These are phyloP conservation scores for Panicum miliaceum DNA, from an alignment of 176 grass and related monocot genomes.

Conservation along the genomic window DNA sequence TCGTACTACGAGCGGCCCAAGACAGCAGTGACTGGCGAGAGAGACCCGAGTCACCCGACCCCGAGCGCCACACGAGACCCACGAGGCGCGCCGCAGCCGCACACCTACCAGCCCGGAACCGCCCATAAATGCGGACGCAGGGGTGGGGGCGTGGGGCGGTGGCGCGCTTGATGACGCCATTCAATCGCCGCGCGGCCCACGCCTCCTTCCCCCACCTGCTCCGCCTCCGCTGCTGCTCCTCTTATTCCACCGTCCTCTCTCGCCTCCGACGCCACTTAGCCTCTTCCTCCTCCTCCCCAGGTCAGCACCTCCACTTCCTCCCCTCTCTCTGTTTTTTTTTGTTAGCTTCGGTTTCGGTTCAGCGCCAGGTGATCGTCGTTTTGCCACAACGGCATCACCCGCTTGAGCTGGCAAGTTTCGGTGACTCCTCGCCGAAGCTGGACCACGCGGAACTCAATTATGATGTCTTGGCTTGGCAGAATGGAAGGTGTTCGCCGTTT, in stretches of 20 bases:
- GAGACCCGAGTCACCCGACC: too few species aligned
- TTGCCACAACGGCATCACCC: background rate
- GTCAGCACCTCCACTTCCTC: constrained; percentile 32
- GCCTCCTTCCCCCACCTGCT: constrained; percentile 36
- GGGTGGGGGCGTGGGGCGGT: constrained; percentile 37
- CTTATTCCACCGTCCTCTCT: constrained; percentile 16
- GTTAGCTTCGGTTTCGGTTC: background rate
- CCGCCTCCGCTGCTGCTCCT: constrained; percentile 25
- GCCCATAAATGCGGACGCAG: constrained; percentile 44
- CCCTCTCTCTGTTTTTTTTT: background rate
- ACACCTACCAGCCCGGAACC: background rate
- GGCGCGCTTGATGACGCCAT: constrained; percentile 71
- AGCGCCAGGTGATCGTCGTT: constrained; percentile 37
- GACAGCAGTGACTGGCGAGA: background rate
- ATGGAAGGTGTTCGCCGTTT: constrained; percentile 29
- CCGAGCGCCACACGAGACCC: background rate
- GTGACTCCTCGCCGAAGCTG: background rate
- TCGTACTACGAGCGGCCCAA: too few species aligned
- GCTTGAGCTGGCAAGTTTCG: background rate
- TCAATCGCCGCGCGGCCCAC: constrained; percentile 51
- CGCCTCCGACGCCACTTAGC: constrained; percentile 41
- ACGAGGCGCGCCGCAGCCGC: background rate
- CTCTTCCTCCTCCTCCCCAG: constrained; percentile 36
- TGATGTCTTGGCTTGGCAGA: background rate
- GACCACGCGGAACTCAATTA: background rate